Evolutionary conservation across 768 basidiomycete species (phyloP), one percentile per base, ranked within the genome.

Genomic region (Gymnopilus junonius): DNA sequence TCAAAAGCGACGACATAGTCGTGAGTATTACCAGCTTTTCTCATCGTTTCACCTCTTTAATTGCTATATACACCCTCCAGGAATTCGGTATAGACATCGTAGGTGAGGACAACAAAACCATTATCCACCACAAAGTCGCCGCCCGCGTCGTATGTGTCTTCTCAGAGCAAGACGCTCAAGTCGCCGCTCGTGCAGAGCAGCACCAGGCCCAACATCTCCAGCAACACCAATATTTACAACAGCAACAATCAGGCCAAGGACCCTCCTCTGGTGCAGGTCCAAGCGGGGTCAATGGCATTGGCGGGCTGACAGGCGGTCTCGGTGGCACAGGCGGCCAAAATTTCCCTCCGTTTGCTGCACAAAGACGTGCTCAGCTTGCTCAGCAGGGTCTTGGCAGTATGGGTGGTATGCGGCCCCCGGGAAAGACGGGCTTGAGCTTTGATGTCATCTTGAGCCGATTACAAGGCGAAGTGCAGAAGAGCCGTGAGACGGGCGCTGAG

Each of bases 81-180:
- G 96, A 99, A 89, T 99, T 97, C 74, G 97, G 97, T 60, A 99
- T 99, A 71, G 97, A 99, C 79, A 99, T 99, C 65, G 93, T 97
- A 58, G 93, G 94, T 65, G 97, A 99, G 71, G 97, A 99, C 81
- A 97, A 96, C 83, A 93, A 93, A 77, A 96, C 94, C 1, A 95
- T 98, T 61, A 90, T 99, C 53, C 97, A 99, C 77, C 96, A 98
- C 80, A 99, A 99, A 76, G 97, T 99, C 57, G 95, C 97, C 10
- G 95, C 97, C 4, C 92, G 94, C 29, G 95, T 95, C 35, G 85
- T 93, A 57, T 95, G 96, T 69, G 87, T 98, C 4, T 90, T 97
- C 67, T 86, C 83, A 0, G 90, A 94, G 42, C 92, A 94, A 62
- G 97, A 99, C 70, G 91, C 87, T 1, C 88, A 86, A 63, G 83